Conservation (phyloP, 2,329 filamentous ascomycete species). For the Chaetomium sp. region DNA sequence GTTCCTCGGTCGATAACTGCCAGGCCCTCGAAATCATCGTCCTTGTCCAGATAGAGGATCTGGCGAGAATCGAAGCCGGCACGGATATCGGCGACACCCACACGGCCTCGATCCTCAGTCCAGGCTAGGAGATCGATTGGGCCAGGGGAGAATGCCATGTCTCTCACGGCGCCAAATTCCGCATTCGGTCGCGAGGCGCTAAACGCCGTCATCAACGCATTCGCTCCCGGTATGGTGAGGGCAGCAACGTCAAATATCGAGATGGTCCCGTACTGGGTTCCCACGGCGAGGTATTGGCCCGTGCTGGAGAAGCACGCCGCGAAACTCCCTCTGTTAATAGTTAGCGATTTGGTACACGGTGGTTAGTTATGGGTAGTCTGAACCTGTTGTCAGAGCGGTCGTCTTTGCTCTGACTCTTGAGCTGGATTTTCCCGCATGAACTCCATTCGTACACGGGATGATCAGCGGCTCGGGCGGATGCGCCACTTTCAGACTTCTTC, state of each 20-base stretch:
- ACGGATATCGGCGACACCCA: conserved; percentile 74
- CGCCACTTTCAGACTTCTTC: conserved; percentile 40
- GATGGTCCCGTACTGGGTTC: conserved; percentile 78
- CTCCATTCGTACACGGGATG: conserved; percentile 52
- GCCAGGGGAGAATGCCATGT: conserved; percentile 88
- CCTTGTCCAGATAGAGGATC: conserved; percentile 64
- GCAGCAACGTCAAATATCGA: conserved; percentile 67
- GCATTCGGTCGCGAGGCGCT: conserved; percentile 72
- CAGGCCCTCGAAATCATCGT: conserved; percentile 59
- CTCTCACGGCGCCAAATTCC: conserved; percentile 78
- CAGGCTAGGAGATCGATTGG: conserved; percentile 90
- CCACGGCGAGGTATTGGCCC: conserved; percentile 71
- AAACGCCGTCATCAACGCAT: conserved; percentile 74
- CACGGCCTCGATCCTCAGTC: conserved; percentile 81
- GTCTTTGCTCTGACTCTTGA: conserved; percentile 59
- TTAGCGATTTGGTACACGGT: conserved; percentile 19
- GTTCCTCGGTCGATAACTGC: conserved; percentile 58
- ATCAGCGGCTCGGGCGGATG: conserved; percentile 34
- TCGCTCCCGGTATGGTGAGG: conserved; percentile 48
- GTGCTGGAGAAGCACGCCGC: conserved; percentile 76
- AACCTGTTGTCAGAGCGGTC: conserved; percentile 57
- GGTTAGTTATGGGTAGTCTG: background rate
- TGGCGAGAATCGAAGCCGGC: conserved; percentile 68
- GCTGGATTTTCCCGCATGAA: conserved; percentile 53
- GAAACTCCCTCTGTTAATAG: conserved; percentile 65